Base-by-base conservation (phyloP, 2,329 filamentous ascomycete genomes). In the Aspergillus viridinutans region DNA sequence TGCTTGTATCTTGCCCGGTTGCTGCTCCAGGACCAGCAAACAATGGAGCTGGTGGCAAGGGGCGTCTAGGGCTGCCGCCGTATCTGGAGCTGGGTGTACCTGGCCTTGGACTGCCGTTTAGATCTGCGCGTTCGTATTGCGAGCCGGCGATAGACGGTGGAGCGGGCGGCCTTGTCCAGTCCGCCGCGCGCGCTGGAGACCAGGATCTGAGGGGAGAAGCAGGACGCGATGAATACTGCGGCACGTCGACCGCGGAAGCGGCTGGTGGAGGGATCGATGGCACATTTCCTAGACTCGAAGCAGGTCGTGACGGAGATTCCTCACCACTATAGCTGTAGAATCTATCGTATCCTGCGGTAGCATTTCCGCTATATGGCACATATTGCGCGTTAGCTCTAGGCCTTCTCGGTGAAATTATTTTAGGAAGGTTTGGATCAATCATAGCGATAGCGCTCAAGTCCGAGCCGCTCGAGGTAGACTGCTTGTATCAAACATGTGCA, bases 1-100 rank as follows among this genome's bases (percentile, higher is more conserved):
- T 77, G 50, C 83, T 81, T 60, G 75, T 72, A 48, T 76, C 74
- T 17, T 62, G 64, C 10, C 50, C 60, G 0, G 59, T 51, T 1
- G 71, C 81, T 68, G 59, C 79, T 60, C 71, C 78, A 4, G 81
- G 79, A 8, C 76, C 80, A 2, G 88, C 84, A 69, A 96, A 97
- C 8, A 96, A 79, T 3, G 94, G 94, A 29, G 92, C 90, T 0
- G 92, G 91, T 2, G 94, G 94, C 32, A 97, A 80, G 3, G 93
- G 93, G 55, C 93, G 84, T 64, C 91, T 85, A 10, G 92, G 90
- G 69, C 91, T 95, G 3, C 92, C 90, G 21, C 92, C 90, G 72
- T 97, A 97, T 71, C 86, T 83, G 2, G 91, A 93, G 0, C 92
- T 92, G 1, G 93, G 92, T 0, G 93, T 97, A 4, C 93, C 93